Conservation (phyloP, 129 eudicot species). For the Calendula officinalis region DNA sequence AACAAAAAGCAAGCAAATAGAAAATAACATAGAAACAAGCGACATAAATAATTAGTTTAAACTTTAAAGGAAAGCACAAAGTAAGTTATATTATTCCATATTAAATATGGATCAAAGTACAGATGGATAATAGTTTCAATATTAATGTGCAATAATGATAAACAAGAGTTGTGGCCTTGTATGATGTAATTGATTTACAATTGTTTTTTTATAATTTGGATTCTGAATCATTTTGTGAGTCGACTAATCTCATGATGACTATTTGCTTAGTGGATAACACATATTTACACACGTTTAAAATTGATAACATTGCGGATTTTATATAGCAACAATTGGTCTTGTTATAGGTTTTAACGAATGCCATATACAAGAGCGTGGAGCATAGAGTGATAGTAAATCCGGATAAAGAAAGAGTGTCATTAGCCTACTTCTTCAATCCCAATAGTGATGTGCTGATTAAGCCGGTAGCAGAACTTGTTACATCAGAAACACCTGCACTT, state of each 20-base stretch:
- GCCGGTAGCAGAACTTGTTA: background rate
- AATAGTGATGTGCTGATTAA: background rate
- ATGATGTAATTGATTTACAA: too few relatives aligned
- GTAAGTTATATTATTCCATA: background rate
- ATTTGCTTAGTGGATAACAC: too few relatives aligned
- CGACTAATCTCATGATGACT: too few relatives aligned
- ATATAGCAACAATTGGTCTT: too few relatives aligned
- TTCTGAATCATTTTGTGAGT: too few relatives aligned
- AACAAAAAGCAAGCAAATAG: background rate
- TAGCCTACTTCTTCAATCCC: background rate
- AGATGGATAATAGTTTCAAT: too few relatives aligned
- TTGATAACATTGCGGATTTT: too few relatives aligned
- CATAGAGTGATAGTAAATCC: background rate
- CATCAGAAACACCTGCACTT: background rate
- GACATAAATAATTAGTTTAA: background rate
- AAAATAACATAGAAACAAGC: background rate
- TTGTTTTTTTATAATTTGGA: too few relatives aligned
- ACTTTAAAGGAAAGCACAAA: background rate
- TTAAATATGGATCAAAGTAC: too few relatives aligned
- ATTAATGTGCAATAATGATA: too few relatives aligned
- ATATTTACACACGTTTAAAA: too few relatives aligned
- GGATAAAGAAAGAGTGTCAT: background rate
- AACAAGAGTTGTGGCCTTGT: too few relatives aligned
- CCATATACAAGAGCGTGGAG: background rate
- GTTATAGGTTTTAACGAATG: background rate